phyloP scores from a whole-genome alignment of 1,139 yeast species.

The Pneumocystis sp. region DNA sequence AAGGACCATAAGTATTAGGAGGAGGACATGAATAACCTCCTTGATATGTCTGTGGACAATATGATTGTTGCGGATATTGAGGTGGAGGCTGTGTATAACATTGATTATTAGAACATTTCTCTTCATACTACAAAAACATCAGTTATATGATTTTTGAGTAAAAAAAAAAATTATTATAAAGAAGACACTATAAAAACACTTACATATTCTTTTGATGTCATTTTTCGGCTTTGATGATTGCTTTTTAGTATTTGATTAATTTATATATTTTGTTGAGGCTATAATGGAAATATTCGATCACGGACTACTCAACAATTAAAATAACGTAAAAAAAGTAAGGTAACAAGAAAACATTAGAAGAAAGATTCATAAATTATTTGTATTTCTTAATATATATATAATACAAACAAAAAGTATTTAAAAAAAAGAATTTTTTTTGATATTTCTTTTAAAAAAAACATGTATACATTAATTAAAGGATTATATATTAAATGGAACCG shows the following conservation, averaged over 20 bases:
- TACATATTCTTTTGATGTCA: neutral
- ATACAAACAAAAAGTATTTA: neutral
- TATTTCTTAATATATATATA: too few relatives aligned
- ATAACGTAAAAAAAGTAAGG: neutral
- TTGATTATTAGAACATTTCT: neutral
- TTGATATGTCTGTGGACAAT: neutral
- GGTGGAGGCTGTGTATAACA: neutral
- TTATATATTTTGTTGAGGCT: neutral
- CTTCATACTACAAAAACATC: neutral
- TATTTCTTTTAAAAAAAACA: neutral
- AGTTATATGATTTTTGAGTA: neutral
- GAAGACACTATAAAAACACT: neutral
- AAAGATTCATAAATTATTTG: too few relatives aligned
- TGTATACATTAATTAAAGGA: neutral
- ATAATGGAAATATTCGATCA: neutral
- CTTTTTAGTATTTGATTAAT: neutral
- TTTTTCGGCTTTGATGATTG: neutral
- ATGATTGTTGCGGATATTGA: neutral
- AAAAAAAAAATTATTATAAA: neutral
- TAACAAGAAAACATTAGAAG: neutral
- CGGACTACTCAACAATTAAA: neutral
- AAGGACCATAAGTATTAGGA: neutral
- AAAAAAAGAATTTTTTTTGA: neutral
- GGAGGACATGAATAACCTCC: neutral
- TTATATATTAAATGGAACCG: neutral